Conservation (phyloP, 441 rosid species). For the Populus hybrid region DNA sequence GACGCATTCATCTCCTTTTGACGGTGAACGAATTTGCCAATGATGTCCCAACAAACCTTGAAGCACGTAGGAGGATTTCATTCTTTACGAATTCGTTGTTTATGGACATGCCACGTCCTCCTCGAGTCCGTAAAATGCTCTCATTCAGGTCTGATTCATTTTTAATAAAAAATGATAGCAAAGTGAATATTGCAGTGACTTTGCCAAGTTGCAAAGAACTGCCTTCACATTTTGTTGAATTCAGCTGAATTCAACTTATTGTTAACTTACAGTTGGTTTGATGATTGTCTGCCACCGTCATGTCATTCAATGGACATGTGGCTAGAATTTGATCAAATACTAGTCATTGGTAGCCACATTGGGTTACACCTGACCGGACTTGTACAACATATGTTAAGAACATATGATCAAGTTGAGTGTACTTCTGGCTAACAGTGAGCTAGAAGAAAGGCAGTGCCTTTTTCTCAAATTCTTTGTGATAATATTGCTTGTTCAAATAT, state of each 20-base stretch:
- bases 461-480: not conserved
- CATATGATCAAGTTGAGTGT: not conserved
- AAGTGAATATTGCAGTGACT: not conserved
- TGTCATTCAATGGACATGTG: not conserved
- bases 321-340: not conserved
- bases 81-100: conserved; percentile 95
- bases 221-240: not conserved
- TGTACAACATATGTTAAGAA: not conserved
- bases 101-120: conserved; percentile 99
- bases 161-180: no score
- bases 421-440: not conserved
- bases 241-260: not conserved
- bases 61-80: conserved; percentile 94
- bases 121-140: conserved; percentile 93
- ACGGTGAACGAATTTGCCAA: conserved; percentile 92
- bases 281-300: not conserved
- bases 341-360: not conserved
- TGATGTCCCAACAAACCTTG: conserved; percentile 93
- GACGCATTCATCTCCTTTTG: conserved; percentile 88
- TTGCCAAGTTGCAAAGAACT: not conserved
- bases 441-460: not conserved
- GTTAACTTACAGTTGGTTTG: not conserved
- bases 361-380: not conserved
- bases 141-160: conserved; percentile 74
- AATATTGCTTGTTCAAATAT: not conserved